Evolutionary conservation across 169 alveolate genomes (phyloP), one percentile per base, ranked within the genome.

Genomic region (Plasmodium adleri): DNA sequence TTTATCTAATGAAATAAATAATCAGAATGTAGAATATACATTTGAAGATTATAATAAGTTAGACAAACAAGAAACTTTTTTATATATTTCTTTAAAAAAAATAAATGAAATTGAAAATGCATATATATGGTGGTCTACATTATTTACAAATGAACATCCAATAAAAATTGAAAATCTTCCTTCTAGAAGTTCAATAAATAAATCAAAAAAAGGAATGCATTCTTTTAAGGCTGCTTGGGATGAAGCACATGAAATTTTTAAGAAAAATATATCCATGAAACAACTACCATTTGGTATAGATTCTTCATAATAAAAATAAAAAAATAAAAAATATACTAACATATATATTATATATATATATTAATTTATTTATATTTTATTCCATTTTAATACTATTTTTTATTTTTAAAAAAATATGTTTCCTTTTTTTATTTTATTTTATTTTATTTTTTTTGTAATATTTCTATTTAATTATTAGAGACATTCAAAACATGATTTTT

Each of bases 31-130:
- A 10, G 15, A 56, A 1, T 85, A 71, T 54, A 45, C 59, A 52
- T 71, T 71, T 72, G 92, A 45, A 71, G 87, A 49, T 43, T 12
- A 20, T 5, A 59, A 58, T 17, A 43, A n/a, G 62, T 9, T 28
- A n/a, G 87, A 85, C 28, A 85, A 71, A 20, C 75, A 85, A 24
- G 92, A 85, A 85, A 85, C 92, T 2, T 85, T 85, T 85, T 85
- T 85, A 71, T 85, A 72, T 47, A 85, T 85, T 71, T 71, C 83
- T 58, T 59, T 85, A 47, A 85, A 85, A 47, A 85, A 85, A 85
- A 60, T 59, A 58, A 71, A 59, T 66, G 92, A 85, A 71, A 59
- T 85, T 58, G 60, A 72, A 63, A 63, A 64, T 54, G 56, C 74
- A 15, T 62, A 85, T 64, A 43, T 85, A 67, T 85, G 92, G 92